Conservation (phyloP, 176 grass and related monocot species). For the Aegilops sharonensis region DNA sequence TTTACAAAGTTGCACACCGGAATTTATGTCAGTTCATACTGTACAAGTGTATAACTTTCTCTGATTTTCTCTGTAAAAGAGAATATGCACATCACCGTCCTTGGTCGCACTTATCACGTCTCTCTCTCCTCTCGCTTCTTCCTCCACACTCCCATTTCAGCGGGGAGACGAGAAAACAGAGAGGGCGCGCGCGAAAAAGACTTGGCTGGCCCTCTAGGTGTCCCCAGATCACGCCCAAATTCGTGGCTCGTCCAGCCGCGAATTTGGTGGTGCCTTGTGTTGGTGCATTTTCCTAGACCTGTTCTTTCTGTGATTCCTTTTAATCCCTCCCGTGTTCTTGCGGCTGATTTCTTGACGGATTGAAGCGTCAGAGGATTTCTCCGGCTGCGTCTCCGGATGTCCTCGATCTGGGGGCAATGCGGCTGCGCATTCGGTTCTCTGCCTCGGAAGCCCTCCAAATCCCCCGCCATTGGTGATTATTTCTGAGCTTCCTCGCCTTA, state of each 20-base stretch:
- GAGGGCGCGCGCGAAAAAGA: not conserved
- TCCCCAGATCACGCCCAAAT: slow-evolving; percentile 22
- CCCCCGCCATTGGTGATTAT: not conserved
- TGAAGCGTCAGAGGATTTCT: slow-evolving; percentile 9
- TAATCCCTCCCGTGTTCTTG: not conserved
- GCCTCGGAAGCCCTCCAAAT: slow-evolving; percentile 10
- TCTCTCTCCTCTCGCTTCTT: not conserved
- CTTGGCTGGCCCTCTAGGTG: not conserved
- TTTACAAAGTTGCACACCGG: no score
- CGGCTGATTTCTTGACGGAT: not conserved
- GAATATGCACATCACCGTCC: no score
- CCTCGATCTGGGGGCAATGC: not conserved
- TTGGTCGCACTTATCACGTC: not conserved
- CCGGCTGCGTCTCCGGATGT: not conserved
- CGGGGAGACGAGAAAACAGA: not conserved
- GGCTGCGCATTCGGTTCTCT: not conserved
- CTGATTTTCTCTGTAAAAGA: no score
- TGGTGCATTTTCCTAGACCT: not conserved
- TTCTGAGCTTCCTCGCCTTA: not conserved
- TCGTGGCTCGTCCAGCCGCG: not conserved
- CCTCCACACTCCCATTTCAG: not conserved
- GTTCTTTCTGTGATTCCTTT: not conserved
- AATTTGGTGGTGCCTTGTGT: slow-evolving; percentile 24
- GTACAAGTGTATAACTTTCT: no score
- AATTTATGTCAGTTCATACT: no score